Conservation (phyloP, 305 asterid genomes). For the Solanum hybrid region DNA sequence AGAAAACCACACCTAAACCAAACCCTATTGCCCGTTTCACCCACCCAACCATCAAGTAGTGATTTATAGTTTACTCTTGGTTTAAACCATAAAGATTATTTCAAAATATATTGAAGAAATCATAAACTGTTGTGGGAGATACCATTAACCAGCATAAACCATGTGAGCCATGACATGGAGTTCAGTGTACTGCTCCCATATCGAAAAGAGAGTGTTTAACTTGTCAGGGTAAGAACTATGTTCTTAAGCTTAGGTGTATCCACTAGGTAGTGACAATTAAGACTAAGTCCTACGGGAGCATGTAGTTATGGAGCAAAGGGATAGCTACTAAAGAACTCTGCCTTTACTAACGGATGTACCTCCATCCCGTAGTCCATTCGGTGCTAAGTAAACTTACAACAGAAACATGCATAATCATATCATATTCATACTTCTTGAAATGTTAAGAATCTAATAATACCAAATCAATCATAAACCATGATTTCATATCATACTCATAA, state of each 20-base stretch:
- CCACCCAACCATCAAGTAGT: neutral
- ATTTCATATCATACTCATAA: no score
- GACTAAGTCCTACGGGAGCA: neutral
- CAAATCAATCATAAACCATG: neutral
- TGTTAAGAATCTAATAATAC: no score
- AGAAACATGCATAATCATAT: neutral
- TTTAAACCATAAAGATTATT: neutral
- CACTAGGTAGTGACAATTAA: neutral
- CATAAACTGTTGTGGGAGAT: neutral
- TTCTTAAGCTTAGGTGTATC: neutral
- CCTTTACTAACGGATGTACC: neutral
- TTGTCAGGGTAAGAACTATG: neutral
- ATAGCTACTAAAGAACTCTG: neutral
- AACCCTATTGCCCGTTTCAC: neutral
- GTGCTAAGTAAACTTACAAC: neutral
- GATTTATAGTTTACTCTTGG: neutral
- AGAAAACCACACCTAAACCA: neutral
- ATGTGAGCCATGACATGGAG: neutral
- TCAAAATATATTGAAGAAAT: neutral
- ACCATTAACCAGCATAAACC: neutral
- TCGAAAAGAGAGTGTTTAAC: neutral
- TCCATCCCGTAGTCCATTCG: neutral
- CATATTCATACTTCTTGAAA: neutral
- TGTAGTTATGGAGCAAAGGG: neutral
- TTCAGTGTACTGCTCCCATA: no score